Percentiles rank a stretch among this genome's conserved stretches.
These are phyloP conservation scores for Pterocarpus santalinus DNA, from an alignment of 306 rosid species.

Conservation along the genomic window DNA sequence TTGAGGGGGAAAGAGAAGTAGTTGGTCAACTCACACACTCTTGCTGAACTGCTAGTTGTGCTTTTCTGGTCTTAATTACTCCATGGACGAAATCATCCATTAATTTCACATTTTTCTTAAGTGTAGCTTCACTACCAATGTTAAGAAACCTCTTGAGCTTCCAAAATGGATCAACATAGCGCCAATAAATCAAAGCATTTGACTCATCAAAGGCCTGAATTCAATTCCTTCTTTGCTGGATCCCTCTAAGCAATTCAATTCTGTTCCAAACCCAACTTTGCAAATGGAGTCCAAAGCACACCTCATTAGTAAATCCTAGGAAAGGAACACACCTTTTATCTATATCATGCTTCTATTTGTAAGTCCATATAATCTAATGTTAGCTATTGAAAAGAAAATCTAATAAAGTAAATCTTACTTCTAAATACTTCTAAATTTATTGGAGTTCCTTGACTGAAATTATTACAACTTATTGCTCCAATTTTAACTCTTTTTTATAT, in stretches of 20 bases:
- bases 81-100: conserved; percentile 62
- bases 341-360: neutral
- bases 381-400: neutral
- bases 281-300: conserved; percentile 79
- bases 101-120: conserved; percentile 57
- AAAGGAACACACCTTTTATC: neutral
- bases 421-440: too few relatives aligned
- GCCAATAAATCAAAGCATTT: conserved; percentile 66
- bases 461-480: neutral
- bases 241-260: conserved; percentile 76
- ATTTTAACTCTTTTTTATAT: neutral
- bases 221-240: conserved; percentile 64
- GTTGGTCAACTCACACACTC: conserved; percentile 56
- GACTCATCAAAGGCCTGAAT: conserved; percentile 84
- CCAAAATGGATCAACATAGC: conserved; percentile 80
- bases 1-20: neutral
- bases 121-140: conserved; percentile 72
- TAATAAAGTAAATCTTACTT: neutral
- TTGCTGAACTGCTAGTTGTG: conserved; percentile 43
- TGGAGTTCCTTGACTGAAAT: too few relatives aligned
- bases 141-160: conserved; percentile 67
- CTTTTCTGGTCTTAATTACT: conserved; percentile 62
- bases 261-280: conserved; percentile 93
- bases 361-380: neutral
- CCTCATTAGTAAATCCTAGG: conserved; percentile 72